These are phyloP conservation scores for Paxillus ammoniavirescens DNA, from an alignment of 768 basidiomycete genomes.

Conservation along the genomic window DNA sequence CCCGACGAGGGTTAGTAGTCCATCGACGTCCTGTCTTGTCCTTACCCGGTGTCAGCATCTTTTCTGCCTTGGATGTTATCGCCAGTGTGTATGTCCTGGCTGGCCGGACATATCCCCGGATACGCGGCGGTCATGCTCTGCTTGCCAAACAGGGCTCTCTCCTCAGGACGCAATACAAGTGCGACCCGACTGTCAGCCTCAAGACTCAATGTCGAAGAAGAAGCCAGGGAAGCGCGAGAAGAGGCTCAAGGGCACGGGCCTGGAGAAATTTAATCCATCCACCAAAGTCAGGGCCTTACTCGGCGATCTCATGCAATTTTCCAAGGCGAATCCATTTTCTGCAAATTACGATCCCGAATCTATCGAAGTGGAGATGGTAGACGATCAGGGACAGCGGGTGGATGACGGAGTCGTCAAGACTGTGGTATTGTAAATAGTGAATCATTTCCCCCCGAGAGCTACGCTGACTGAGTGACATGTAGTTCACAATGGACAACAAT, in stretches of 20 bases:
- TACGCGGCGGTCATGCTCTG: slow-evolving; percentile 63
- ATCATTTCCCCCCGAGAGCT: slow-evolving; percentile 9
- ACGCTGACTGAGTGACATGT: slow-evolving; percentile 12
- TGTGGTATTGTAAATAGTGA: slow-evolving; percentile 82
- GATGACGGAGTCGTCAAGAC: slow-evolving; percentile 81
- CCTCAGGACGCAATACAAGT: slow-evolving; percentile 83
- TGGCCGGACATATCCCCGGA: slow-evolving; percentile 74
- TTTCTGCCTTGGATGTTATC: slow-evolving; percentile 87
- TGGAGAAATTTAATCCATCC: slow-evolving; percentile 68
- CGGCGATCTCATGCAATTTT: slow-evolving; percentile 76
- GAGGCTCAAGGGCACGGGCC: slow-evolving; percentile 48
- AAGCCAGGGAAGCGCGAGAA: slow-evolving; percentile 67
- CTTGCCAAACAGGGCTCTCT: slow-evolving; percentile 68
- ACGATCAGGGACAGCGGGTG: slow-evolving; percentile 65
- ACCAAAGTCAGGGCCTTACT: slow-evolving; percentile 89
- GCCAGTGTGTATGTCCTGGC: slow-evolving; percentile 68
- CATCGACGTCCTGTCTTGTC: slow-evolving; percentile 59
- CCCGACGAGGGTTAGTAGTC: slow-evolving; percentile 74
- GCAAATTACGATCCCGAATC: slow-evolving; percentile 78
- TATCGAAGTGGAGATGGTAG: slow-evolving; percentile 75
- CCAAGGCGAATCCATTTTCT: slow-evolving; percentile 82
- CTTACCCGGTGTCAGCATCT: slow-evolving; percentile 94
- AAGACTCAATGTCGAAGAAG: slow-evolving; percentile 50
- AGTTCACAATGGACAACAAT: slow-evolving; percentile 95
- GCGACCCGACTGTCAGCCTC: slow-evolving; percentile 53